A percentile compares a stretch with the other conserved stretches of the same genome.
These are phyloP conservation scores for Suhomyces sp. DNA, from an alignment of 805 yeast species.

Conservation along the genomic window DNA sequence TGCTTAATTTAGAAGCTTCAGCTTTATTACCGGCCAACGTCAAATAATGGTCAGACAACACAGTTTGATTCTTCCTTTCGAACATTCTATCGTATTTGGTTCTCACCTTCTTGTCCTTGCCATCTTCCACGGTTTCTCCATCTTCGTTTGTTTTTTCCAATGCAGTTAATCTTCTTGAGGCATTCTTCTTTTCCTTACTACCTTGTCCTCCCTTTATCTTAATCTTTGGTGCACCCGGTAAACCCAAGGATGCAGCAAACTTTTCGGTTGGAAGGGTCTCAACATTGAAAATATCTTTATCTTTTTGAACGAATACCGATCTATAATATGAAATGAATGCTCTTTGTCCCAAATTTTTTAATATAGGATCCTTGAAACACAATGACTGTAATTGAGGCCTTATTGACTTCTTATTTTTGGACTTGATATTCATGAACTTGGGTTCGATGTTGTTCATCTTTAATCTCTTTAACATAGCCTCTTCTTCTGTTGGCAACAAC, in stretches of 20 bases:
- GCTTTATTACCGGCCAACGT: conserved; percentile 53
- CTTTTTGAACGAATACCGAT: conserved; percentile 82
- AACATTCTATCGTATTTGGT: conserved; percentile 96
- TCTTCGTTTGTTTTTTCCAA: conserved; percentile 52
- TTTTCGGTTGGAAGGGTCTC: conserved; percentile 77
- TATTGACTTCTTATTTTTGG: conserved; percentile 69
- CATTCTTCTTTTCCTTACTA: conserved; percentile 74
- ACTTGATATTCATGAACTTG: conserved; percentile 70
- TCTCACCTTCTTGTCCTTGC: conserved; percentile 51
- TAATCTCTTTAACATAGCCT: conserved; percentile 66
- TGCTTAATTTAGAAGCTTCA: conserved; percentile 22
- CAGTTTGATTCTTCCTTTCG: conserved; percentile 89
- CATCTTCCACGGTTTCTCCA: conserved; percentile 57
- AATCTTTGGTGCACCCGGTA: conserved; percentile 95
- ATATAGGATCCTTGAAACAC: conserved; percentile 86
- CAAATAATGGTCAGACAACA: conserved; percentile 83
- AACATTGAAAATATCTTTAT: conserved; percentile 79
- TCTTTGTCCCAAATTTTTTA: conserved; percentile 92
- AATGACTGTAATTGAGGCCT: conserved; percentile 82
- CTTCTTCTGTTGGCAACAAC: conserved; percentile 82
- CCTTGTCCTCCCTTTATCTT: conserved; percentile 62
- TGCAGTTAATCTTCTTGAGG: conserved; percentile 65
- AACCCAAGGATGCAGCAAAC: conserved; percentile 83
- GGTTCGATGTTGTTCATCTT: conserved; percentile 65
- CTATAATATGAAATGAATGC: conserved; percentile 91